Conservation (phyloP, 495 filamentous ascomycete genomes). For the Glarea lozoyensis region DNA sequence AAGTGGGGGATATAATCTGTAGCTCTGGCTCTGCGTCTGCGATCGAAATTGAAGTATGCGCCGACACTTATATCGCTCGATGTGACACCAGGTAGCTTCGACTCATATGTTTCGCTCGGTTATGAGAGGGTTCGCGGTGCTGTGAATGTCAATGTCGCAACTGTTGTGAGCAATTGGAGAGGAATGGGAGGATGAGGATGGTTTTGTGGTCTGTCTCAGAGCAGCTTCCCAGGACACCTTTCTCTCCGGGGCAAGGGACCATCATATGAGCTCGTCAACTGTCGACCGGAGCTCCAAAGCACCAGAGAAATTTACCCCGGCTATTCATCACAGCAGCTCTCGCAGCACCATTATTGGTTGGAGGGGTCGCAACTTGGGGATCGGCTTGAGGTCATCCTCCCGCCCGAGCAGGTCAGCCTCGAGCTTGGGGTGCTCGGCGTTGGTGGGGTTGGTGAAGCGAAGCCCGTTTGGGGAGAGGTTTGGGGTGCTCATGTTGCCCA, state of each 20-base stretch:
- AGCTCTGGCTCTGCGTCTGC: neutral
- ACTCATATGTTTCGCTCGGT: neutral
- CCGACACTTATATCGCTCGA: no score
- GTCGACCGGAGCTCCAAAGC: conserved; percentile 6
- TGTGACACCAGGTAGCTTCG: neutral
- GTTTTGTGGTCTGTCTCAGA: neutral
- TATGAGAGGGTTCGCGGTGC: neutral
- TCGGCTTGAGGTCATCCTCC: conserved; percentile 3
- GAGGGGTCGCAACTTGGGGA: neutral
- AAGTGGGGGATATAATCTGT: neutral
- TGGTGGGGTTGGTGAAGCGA: no score
- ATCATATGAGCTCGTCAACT: neutral
- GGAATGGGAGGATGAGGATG: conserved; percentile 8
- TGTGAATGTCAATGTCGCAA: neutral
- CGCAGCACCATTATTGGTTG: conserved; percentile 1
- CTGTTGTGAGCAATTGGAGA: neutral
- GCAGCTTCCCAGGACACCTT: conserved; percentile 10
- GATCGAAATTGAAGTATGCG: neutral
- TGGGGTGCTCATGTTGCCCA: neutral
- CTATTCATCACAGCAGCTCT: conserved; percentile 1
- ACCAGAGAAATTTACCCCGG: conserved; percentile 6
- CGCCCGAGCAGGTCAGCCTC: conserved; percentile 2
- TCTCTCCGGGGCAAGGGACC: conserved; percentile 9
- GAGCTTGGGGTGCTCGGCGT: neutral
- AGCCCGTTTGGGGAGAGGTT: neutral